A percentile compares a stretch with the other conserved stretches of the same genome.
Evolutionary conservation across 108 stramenopile genomes (phyloP).

Genomic region (Pseudonitzschia delicatissima): DNA sequence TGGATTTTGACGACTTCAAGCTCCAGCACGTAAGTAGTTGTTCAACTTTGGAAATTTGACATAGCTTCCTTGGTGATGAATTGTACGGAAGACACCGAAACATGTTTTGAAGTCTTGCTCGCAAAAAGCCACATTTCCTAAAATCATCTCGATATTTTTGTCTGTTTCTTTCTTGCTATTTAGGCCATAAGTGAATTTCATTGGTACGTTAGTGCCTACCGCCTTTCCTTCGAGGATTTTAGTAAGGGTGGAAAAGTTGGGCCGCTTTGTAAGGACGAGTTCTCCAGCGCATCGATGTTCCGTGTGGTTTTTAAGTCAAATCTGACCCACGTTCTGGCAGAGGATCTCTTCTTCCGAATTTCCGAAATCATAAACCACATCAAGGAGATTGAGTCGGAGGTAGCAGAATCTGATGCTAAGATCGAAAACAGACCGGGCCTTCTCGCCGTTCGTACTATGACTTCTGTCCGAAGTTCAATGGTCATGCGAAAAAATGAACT

Average conservation of each 20-base stretch:
- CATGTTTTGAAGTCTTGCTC: too few species aligned
- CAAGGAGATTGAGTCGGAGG: too few species aligned
- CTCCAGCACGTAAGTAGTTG: slow-evolving; percentile 27
- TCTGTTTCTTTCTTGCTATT: too few species aligned
- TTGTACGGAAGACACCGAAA: too few species aligned
- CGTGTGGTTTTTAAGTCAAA: slow-evolving; percentile 42
- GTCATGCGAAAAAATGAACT: too few species aligned
- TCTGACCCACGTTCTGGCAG: slow-evolving; percentile 26
- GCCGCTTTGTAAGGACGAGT: slow-evolving; percentile 32
- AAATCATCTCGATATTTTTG: too few species aligned
- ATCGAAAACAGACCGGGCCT: too few species aligned
- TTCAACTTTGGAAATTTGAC: too few species aligned
- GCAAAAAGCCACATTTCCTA: too few species aligned
- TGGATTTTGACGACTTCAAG: slow-evolving; percentile 34
- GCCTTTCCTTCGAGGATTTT: slow-evolving; percentile 40
- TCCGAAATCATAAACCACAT: not conserved
- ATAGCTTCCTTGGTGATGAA: not conserved
- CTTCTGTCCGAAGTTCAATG: too few species aligned
- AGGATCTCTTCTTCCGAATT: slow-evolving; percentile 20
- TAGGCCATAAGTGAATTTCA: slow-evolving; percentile 30
- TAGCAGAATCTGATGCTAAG: too few species aligned
- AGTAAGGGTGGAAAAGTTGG: slow-evolving; percentile 20
- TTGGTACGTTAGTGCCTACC: slow-evolving; percentile 42
- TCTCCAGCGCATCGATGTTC: slow-evolving; percentile 32
- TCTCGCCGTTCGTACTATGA: too few species aligned